Evolutionary conservation across 2,329 filamentous ascomycete genomes (phyloP), one percentile per base, ranked within the genome.

Genomic region (Trichophaea hybrida): DNA sequence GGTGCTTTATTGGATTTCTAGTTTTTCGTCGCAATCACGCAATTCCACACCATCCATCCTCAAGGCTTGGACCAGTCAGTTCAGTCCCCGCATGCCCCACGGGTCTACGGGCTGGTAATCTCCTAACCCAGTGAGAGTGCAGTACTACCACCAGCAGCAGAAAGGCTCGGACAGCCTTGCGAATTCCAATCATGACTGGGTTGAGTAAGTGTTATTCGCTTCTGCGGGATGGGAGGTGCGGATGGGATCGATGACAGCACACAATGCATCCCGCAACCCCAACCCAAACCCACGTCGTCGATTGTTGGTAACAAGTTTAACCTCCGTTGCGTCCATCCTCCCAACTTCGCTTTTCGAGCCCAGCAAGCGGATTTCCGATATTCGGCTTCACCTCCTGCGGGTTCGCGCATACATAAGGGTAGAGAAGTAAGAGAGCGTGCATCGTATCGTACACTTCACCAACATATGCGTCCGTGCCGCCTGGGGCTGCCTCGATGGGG

Each of bases 11-110:
- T 4, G 15, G 38, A 10, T 51, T 12, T 24, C 8, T 51, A 51
- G 48, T 51, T 32, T 51, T 51, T 51, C 13, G 48, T 51, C 48
- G n/a, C 48, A n/a, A 51, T 51, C 31, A 32, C 48, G 48, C 31
- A 32, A 51, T 51, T 51, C 31, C 15, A 51, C 48, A 24, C 48
- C 31, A 24, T 17, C 31, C 31, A 51, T 32, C 31, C 48, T 4
- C 31, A 6, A 51, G n/a, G 31, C 48, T 51, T 32, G 31, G 48
- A n/a, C n/a, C 31, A 51, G 48, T 7, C 24, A 13, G 40, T 24
- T 24, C 24, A 24, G 24, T 24, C 24, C 24, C 24, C 24, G 24
- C 24, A 24, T 24, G 24, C 24, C 24, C 24, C 24, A 24, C 24
- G 24, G 24, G 24, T 3, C 24, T 24, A 24, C 24, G 24, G 24